Conservation (phyloP, 73 alveolate genomes). For the Breviolum minutum region DNA sequence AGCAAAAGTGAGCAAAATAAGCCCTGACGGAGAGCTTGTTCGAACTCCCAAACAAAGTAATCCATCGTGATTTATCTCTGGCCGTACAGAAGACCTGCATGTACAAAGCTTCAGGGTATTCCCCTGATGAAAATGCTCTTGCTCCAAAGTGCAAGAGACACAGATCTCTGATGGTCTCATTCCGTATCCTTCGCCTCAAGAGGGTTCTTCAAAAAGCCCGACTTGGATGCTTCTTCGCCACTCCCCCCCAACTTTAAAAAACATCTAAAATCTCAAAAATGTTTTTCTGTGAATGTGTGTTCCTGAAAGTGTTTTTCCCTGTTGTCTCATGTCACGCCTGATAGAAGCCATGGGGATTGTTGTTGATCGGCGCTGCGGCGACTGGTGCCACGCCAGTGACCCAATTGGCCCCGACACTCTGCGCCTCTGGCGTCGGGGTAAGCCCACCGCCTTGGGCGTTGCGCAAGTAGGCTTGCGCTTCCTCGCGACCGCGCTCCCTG, state of each 20-base stretch:
- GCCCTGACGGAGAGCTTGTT: background rate
- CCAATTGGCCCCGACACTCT: background rate
- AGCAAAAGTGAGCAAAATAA: background rate
- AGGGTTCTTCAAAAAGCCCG: too few species aligned
- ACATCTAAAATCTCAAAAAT: too few species aligned
- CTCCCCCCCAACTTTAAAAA: too few species aligned
- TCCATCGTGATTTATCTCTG: background rate
- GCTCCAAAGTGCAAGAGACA: too few species aligned
- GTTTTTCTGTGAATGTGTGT: background rate
- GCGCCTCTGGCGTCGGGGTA: background rate
- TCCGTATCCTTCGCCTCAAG: slow-evolving; percentile 19
- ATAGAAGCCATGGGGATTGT: background rate
- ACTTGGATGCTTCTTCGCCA: too few species aligned
- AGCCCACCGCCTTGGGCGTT: slow-evolving; percentile 32
- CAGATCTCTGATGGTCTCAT: background rate
- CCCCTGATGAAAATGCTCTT: too few species aligned
- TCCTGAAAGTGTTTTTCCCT: background rate
- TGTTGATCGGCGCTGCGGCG: background rate
- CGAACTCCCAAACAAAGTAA: background rate
- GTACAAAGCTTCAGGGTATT: too few species aligned
- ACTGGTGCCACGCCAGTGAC: too few species aligned
- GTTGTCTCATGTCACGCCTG: background rate
- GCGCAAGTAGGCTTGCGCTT: slow-evolving; percentile 41
- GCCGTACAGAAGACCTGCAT: too few species aligned
- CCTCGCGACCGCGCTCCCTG: slow-evolving; percentile 54